Evolutionary conservation across 2,329 filamentous ascomycete species (phyloP).

Genomic region (Xylaria sp.): DNA sequence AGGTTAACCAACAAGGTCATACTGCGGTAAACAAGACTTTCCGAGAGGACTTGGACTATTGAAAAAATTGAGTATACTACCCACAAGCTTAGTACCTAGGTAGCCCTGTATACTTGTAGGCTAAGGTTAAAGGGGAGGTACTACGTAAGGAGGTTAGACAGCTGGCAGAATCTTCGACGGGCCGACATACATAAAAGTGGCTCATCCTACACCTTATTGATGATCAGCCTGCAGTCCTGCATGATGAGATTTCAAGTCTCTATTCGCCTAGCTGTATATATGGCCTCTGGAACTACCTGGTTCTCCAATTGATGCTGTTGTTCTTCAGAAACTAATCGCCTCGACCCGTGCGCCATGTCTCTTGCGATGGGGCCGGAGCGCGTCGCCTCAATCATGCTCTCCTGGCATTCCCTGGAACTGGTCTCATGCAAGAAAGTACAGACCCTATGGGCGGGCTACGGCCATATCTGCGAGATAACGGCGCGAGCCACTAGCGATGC

Average conservation of each 20-base stretch:
- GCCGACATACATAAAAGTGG: not conserved
- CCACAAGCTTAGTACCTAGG: too few species aligned
- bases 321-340: not conserved
- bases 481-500: slow-evolving; percentile 41
- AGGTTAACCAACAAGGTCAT: too few species aligned
- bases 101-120: not conserved
- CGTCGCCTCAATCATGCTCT: slow-evolving; percentile 45
- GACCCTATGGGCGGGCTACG: slow-evolving; percentile 55
- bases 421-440: slow-evolving; percentile 45
- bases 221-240: not conserved
- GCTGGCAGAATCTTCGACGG: not conserved
- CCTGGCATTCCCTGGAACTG: slow-evolving; percentile 44
- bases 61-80: too few species aligned
- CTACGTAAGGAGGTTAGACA: not conserved
- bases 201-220: not conserved
- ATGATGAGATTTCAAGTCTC: not conserved
- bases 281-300: not conserved
- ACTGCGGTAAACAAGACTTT: too few species aligned
- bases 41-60: too few species aligned
- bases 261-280: not conserved
- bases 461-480: slow-evolving; percentile 58
- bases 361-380: slow-evolving; percentile 30
- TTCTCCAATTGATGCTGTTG: not conserved
- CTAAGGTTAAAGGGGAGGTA: too few species aligned
- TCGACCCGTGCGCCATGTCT: slow-evolving; percentile 7